phyloP scores from a whole-genome alignment of 495 filamentous ascomycete species.

The Rhypophila decipiens region DNA sequence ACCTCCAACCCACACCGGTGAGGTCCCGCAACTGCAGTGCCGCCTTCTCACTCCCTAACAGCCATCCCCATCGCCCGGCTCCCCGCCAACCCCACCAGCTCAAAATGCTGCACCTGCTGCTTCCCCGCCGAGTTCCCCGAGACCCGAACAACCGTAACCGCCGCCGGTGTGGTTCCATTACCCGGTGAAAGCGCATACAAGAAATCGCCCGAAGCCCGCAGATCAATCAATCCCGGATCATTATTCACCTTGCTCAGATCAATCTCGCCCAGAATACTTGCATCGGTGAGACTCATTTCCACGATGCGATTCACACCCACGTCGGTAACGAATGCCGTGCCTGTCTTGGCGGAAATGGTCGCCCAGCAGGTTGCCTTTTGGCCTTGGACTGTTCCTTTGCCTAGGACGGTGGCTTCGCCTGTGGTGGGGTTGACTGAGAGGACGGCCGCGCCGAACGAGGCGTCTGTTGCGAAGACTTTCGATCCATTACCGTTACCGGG shows the following conservation, averaged over 20 bases:
- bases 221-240: constrained; percentile 49
- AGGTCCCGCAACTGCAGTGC: too few relatives aligned
- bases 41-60: too few relatives aligned
- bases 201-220: constrained; percentile 41
- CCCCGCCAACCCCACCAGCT: constrained; percentile 19
- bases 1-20: too few relatives aligned
- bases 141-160: constrained; percentile 46
- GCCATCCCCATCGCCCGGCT: constrained; percentile 31
- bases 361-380: constrained; percentile 55
- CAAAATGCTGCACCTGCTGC: constrained; percentile 37
- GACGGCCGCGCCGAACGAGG: constrained; percentile 46
- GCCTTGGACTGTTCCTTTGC: constrained; percentile 27
- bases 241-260: constrained; percentile 29
- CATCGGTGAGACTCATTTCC: constrained; percentile 40
- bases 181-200: constrained; percentile 51
- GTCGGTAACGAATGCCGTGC: constrained; percentile 50
- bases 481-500: constrained; percentile 26
- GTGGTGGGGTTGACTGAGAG: too few relatives aligned
- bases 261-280: constrained; percentile 31
- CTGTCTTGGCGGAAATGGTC: constrained; percentile 31
- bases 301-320: constrained; percentile 43
- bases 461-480: constrained; percentile 48
- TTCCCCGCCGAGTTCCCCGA: constrained; percentile 35
- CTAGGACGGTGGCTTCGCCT: too few relatives aligned
- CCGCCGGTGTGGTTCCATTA: constrained; percentile 37